Percentiles rank a stretch among this genome's conserved stretches.
These are phyloP conservation scores for Ziziphus jujuba DNA, from an alignment of 306 rosid genomes.

Conservation along the genomic window DNA sequence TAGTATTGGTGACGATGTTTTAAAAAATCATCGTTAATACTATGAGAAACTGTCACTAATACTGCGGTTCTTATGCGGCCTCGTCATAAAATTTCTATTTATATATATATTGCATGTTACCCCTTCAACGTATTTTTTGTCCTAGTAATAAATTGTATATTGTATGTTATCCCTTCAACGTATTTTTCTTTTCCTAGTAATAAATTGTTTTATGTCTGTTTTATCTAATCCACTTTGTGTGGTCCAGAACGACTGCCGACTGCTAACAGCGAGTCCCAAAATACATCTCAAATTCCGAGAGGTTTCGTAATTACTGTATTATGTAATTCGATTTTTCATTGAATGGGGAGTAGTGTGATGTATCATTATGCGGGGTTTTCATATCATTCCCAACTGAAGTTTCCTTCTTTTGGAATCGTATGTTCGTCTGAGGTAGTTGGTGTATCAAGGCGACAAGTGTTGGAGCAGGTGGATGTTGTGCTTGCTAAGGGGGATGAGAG, in stretches of 20 bases:
- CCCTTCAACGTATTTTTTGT: neutral
- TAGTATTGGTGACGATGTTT: no score
- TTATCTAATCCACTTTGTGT: slow-evolving; percentile 20
- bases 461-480: slow-evolving; percentile 67
- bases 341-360: slow-evolving; percentile 42
- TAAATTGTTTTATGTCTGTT: neutral
- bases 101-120: no score
- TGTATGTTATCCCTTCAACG: no score
- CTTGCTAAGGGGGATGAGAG: slow-evolving; percentile 66
- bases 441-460: slow-evolving; percentile 43
- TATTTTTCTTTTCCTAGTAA: neutral
- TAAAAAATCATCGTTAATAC: no score
- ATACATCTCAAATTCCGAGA: neutral
- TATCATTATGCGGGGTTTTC: slow-evolving; percentile 34
- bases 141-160: no score
- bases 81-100: no score
- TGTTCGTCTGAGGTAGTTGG: slow-evolving; percentile 52
- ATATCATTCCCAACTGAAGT: slow-evolving; percentile 24
- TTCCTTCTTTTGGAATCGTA: slow-evolving; percentile 17
- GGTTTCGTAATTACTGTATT: neutral
- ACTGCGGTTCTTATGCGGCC: no score
- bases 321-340: slow-evolving; percentile 13
- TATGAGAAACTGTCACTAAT: no score
- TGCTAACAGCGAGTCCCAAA: neutral
- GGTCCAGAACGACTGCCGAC: neutral